phyloP scores from a whole-genome alignment of 768 basidiomycete genomes.

The Scleroderma citrinum region DNA sequence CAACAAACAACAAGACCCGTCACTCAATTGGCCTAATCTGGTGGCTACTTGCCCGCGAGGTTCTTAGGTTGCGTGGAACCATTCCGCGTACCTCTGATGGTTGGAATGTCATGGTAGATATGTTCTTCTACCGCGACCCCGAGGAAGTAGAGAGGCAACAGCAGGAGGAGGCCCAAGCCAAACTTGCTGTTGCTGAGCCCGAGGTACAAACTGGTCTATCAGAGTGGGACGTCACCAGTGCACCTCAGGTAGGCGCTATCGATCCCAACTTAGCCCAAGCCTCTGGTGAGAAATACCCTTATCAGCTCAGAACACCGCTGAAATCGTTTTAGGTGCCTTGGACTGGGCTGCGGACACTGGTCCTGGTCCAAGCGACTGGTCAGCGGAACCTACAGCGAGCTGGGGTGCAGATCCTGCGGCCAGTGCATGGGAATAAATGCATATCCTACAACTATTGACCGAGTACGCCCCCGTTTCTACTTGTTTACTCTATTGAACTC shows the following conservation, averaged over 20 bases:
- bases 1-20: constrained; percentile 98
- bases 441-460: background rate
- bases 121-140: constrained; percentile 99
- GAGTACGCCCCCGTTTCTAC: background rate
- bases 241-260: constrained; percentile 62
- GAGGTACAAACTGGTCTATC: constrained; percentile 44
- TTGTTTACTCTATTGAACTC: background rate
- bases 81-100: constrained; percentile 87
- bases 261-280: constrained; percentile 71
- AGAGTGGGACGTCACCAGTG: constrained; percentile 75
- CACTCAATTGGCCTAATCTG: constrained; percentile 96
- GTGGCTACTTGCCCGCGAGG: constrained; percentile 97
- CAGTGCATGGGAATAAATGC: constrained; percentile 26
- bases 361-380: constrained; percentile 66
- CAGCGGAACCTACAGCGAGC: constrained; percentile 63
- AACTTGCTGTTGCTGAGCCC: constrained; percentile 56
- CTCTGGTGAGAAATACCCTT: constrained; percentile 35
- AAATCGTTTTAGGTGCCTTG: constrained; percentile 47
- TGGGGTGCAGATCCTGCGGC: constrained; percentile 33
- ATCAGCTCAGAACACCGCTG: background rate
- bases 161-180: constrained; percentile 87
- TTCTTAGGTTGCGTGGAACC: constrained; percentile 91
- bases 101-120: constrained; percentile 98
- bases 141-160: constrained; percentile 99
- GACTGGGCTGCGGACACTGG: constrained; percentile 78